Percentiles rank a stretch among this genome's conserved stretches.
These are phyloP conservation scores for Citeromyces hawaiiensis DNA, from an alignment of 1,139 yeast genomes.

Conservation along the genomic window DNA sequence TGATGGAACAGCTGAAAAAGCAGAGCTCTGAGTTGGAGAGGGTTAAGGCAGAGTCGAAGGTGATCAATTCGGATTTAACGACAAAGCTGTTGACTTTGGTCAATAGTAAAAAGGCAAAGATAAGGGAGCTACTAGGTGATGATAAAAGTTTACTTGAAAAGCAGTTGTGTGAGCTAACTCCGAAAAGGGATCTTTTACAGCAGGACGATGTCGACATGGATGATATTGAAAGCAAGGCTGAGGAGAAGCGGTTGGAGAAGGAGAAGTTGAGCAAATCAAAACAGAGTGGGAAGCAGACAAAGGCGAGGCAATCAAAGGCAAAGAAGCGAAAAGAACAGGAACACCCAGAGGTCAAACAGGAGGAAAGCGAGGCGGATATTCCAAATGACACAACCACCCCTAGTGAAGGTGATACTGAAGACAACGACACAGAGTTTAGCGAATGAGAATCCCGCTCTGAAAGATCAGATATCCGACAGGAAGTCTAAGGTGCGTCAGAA, in stretches of 20 bases:
- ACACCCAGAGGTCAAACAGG: not conserved
- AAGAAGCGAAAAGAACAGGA: not conserved
- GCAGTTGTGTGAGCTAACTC: not conserved
- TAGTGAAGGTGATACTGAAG: not conserved
- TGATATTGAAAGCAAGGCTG: constrained; percentile 2
- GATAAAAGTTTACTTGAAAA: not conserved
- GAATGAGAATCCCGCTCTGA: too few species aligned
- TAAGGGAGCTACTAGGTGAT: constrained; percentile 1
- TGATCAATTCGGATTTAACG: not conserved
- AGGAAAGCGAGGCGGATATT: not conserved
- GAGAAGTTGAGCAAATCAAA: not conserved
- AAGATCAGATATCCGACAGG: too few species aligned
- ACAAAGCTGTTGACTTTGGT: constrained; percentile 1
- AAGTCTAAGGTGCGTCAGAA: too few species aligned
- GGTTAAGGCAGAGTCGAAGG: not conserved
- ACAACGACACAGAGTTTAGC: not conserved
- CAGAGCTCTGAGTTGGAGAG: not conserved
- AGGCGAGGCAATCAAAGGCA: not conserved
- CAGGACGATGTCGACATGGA: constrained; percentile 1
- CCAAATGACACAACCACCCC: not conserved
- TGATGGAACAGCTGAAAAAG: not conserved
- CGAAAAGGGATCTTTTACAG: not conserved
- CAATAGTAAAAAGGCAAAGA: constrained; percentile 1
- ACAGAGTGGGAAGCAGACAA: too few species aligned
- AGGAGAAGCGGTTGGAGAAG: not conserved